These are phyloP conservation scores for Citrus cavaleriei DNA, from an alignment of 345 rosid genomes.

Conservation along the genomic window DNA sequence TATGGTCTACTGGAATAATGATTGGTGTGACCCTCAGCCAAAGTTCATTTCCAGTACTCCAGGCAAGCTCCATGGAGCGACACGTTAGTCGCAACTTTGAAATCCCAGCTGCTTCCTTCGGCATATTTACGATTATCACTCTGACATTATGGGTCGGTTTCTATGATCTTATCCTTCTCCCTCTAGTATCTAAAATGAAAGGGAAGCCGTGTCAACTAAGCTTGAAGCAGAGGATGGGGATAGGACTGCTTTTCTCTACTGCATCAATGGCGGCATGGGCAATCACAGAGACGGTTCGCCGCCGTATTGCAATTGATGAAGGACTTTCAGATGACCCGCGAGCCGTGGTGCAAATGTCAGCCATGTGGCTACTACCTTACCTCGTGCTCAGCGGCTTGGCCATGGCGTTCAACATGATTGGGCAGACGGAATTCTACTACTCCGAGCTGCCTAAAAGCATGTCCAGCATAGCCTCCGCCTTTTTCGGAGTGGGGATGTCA, in stretches of 20 bases:
- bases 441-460: conserved; percentile 49
- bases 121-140: conserved; percentile 33
- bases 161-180: conserved; percentile 40
- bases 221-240: conserved; percentile 49
- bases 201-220: conserved; percentile 31
- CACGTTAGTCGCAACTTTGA: conserved; percentile 41
- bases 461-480: conserved; percentile 43
- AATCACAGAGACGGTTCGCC: conserved; percentile 11
- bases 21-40: conserved; percentile 28
- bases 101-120: conserved; percentile 50
- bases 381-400: conserved; percentile 33
- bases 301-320: conserved; percentile 22
- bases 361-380: conserved; percentile 46
- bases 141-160: conserved; percentile 34
- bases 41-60: conserved; percentile 19
- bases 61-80: conserved; percentile 39
- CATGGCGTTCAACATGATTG: conserved; percentile 40
- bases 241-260: conserved; percentile 28
- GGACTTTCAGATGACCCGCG: conserved; percentile 23
- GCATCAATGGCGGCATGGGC: conserved; percentile 22
- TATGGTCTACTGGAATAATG: conserved; percentile 58
- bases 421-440: conserved; percentile 51
- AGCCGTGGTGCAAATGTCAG: conserved; percentile 38
- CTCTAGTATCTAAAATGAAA: conserved; percentile 31
- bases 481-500: conserved; percentile 21